A percentile compares a stretch with the other conserved stretches of the same genome.
These are phyloP conservation scores for Aureobasidium leucospermi DNA, from an alignment of 2,329 filamentous ascomycete genomes.

Conservation along the genomic window DNA sequence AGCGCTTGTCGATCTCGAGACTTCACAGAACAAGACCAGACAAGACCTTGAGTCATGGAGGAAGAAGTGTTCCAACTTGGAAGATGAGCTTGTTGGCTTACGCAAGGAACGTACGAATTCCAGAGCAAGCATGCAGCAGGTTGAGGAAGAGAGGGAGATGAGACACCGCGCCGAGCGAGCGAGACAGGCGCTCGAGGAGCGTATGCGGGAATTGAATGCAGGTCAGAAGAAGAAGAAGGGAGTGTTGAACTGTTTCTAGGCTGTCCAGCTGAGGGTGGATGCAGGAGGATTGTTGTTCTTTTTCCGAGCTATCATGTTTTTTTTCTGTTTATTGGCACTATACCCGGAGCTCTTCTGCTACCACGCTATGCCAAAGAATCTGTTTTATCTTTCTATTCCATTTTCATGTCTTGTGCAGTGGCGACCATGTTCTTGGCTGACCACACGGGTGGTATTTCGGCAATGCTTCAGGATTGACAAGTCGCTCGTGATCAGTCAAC, in stretches of 20 bases:
- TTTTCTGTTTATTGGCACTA: slow-evolving; percentile 1
- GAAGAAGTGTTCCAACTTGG: slow-evolving; percentile 71
- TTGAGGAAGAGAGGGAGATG: slow-evolving; percentile 95
- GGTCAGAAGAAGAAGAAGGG: slow-evolving; percentile 90
- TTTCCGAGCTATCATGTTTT: background rate
- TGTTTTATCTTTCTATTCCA: background rate
- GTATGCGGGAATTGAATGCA: slow-evolving; percentile 67
- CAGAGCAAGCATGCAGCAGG: slow-evolving; percentile 68
- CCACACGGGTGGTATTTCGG: background rate
- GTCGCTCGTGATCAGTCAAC: no score
- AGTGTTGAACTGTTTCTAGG: slow-evolving; percentile 92
- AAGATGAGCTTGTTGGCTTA: slow-evolving; percentile 60
- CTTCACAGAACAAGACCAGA: slow-evolving; percentile 86
- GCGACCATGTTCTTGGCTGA: background rate
- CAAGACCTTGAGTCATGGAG: slow-evolving; percentile 84
- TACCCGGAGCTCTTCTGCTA: slow-evolving; percentile 6
- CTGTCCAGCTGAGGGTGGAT: background rate
- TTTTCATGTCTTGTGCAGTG: background rate
- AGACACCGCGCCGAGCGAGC: slow-evolving; percentile 84
- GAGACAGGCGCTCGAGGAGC: slow-evolving; percentile 80
- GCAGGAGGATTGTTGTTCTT: background rate
- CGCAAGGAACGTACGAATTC: slow-evolving; percentile 51
- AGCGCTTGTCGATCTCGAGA: slow-evolving; percentile 87
- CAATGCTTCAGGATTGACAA: background rate
- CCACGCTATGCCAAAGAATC: slow-evolving; percentile 3